Percentiles rank a stretch among this genome's conserved stretches.
Evolutionary conservation across 345 rosid genomes (phyloP).

Genomic region (Trapa bicornis): DNA sequence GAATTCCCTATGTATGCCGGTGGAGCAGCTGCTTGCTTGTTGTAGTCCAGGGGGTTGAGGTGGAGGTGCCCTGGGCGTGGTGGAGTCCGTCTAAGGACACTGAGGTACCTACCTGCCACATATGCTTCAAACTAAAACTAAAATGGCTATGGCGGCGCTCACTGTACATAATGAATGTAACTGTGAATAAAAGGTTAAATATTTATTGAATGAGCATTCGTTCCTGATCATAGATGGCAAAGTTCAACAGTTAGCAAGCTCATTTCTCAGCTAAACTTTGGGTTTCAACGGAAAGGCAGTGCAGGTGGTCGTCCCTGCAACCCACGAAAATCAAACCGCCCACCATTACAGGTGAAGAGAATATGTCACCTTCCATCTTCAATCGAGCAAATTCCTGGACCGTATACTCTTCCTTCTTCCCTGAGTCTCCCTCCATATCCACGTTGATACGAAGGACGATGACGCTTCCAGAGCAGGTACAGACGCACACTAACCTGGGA

Average conservation of each 20-base stretch:
- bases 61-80: too few relatives aligned
- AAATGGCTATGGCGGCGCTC: too few relatives aligned
- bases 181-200: too few relatives aligned
- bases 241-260: background rate
- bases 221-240: too few relatives aligned
- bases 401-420: slow-evolving; percentile 11
- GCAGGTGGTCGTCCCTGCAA: slow-evolving; percentile 71
- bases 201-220: too few relatives aligned
- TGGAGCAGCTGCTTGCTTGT: too few relatives aligned
- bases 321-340: slow-evolving; percentile 87
- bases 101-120: too few relatives aligned
- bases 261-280: background rate
- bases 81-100: too few relatives aligned
- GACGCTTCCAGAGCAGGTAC: slow-evolving; percentile 54
- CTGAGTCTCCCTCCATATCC: slow-evolving; percentile 13
- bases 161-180: too few relatives aligned
- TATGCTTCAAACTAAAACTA: too few relatives aligned
- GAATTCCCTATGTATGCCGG: too few relatives aligned
- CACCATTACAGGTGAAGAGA: slow-evolving; percentile 88
- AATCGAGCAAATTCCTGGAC: slow-evolving; percentile 47
- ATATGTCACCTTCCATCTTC: slow-evolving; percentile 55
- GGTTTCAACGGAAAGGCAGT: slow-evolving; percentile 42
- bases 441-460: slow-evolving; percentile 35
- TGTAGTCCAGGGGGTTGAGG: too few relatives aligned
- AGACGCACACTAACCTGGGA: slow-evolving; percentile 68